These are phyloP conservation scores for Cercospora canescens DNA, from an alignment of 2,329 filamentous ascomycete genomes.

Conservation along the genomic window DNA sequence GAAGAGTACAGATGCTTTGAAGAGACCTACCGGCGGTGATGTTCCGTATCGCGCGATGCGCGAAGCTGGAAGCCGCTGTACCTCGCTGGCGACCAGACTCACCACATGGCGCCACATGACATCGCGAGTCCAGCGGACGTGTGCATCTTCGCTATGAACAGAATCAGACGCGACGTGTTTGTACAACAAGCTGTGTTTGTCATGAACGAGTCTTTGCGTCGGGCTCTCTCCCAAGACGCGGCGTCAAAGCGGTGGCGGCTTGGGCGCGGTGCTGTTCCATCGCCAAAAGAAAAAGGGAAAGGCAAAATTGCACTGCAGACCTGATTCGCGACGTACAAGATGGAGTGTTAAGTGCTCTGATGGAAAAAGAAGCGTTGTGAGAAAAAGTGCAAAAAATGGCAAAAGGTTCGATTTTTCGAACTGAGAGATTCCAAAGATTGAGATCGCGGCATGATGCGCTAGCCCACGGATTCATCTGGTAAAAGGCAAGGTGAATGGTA, in stretches of 20 bases:
- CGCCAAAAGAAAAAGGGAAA: background rate
- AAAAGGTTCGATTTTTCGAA: slow-evolving; percentile 20
- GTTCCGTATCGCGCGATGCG: background rate
- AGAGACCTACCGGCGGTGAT: background rate
- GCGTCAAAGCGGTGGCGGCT: background rate
- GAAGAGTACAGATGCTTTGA: background rate
- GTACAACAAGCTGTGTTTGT: background rate
- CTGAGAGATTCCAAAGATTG: slow-evolving; percentile 29
- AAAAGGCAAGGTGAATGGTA: slow-evolving; percentile 38
- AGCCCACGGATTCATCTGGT: slow-evolving; percentile 37
- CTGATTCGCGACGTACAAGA: background rate
- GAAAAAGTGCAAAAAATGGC: slow-evolving; percentile 1
- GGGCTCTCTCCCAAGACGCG: background rate
- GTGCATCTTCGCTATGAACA: background rate
- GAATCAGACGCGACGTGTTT: background rate
- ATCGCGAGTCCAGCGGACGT: background rate
- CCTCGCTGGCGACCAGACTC: background rate
- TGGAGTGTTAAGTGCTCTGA: background rate
- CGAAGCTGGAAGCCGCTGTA: background rate
- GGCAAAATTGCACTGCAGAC: background rate
- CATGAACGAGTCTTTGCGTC: background rate
- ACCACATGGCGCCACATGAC: background rate
- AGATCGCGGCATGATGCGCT: slow-evolving; percentile 32
- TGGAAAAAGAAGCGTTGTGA: background rate
- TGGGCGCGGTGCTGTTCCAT: too few relatives aligned